Conservation (phyloP, 176 grass and related monocot species). For the Zoysia japonica region DNA sequence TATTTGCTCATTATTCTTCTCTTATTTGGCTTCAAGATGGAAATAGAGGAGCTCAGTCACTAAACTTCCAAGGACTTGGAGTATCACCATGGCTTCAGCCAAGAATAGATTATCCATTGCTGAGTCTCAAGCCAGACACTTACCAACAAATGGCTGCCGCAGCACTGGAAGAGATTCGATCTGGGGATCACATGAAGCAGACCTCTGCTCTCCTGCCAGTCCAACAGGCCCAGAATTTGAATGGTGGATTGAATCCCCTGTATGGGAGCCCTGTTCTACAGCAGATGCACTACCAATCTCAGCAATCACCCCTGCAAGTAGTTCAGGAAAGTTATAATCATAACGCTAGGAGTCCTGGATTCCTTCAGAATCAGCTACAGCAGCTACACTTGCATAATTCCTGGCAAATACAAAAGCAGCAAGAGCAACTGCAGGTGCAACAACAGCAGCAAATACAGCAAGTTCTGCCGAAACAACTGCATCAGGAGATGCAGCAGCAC, state of each 20-base stretch:
- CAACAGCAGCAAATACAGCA: conserved; percentile 46
- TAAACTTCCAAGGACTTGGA: conserved; percentile 88
- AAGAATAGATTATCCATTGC: conserved; percentile 52
- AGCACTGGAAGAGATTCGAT: conserved; percentile 80
- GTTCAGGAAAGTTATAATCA: conserved; percentile 60
- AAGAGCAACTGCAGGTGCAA: background rate
- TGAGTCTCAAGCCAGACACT: conserved; percentile 70
- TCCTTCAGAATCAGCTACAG: conserved; percentile 69
- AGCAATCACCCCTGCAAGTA: conserved; percentile 57
- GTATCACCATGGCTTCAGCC: conserved; percentile 71
- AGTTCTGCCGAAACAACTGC: conserved; percentile 34
- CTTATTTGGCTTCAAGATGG: conserved; percentile 81
- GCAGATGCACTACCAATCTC: conserved; percentile 73
- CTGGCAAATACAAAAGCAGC: conserved; percentile 39
- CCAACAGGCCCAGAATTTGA: conserved; percentile 67
- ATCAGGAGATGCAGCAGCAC: conserved; percentile 53
- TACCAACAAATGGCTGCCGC: conserved; percentile 92
- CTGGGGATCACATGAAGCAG: conserved; percentile 70
- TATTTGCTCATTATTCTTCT: conserved; percentile 62
- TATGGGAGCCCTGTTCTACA: conserved; percentile 67
- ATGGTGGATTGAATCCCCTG: conserved; percentile 52
- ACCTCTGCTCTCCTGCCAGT: conserved; percentile 52
- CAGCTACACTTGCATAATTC: conserved; percentile 49
- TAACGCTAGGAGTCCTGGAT: conserved; percentile 43
- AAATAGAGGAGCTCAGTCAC: conserved; percentile 57